Percentiles rank a stretch among this genome's conserved stretches.
These are phyloP conservation scores for Sporothrix pseudoabietina DNA, from an alignment of 2,329 filamentous ascomycete genomes.

Conservation along the genomic window DNA sequence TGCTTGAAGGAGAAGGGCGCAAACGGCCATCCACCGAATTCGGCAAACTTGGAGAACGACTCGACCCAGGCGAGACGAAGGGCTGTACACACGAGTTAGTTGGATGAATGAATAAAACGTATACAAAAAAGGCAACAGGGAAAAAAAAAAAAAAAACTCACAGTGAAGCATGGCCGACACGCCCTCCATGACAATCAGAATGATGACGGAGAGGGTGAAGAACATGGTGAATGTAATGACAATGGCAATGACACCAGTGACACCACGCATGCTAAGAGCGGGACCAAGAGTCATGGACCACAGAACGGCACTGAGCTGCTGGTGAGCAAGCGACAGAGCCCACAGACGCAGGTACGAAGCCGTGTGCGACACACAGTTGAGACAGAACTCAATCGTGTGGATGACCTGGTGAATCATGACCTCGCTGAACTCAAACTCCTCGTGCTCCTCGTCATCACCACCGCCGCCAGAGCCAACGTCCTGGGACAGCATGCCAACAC, in stretches of 20 bases:
- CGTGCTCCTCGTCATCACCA: slow-evolving; percentile 67
- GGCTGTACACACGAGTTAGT: slow-evolving; percentile 32
- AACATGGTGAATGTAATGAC: slow-evolving; percentile 83
- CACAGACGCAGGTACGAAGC: slow-evolving; percentile 98
- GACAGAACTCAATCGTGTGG: slow-evolving; percentile 98
- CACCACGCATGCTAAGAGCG: slow-evolving; percentile 68
- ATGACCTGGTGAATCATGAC: slow-evolving; percentile 99
- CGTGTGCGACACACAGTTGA: slow-evolving; percentile 98
- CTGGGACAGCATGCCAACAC: slow-evolving; percentile 84
- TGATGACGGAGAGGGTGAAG: slow-evolving; percentile 72
- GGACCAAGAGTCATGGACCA: slow-evolving; percentile 93
- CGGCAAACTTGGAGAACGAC: slow-evolving; percentile 96
- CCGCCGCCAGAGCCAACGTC: slow-evolving; percentile 59
- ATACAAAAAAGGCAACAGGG: too few relatives aligned
- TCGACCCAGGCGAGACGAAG: slow-evolving; percentile 94
- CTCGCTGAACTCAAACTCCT: slow-evolving; percentile 96
- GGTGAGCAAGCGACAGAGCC: slow-evolving; percentile 95
- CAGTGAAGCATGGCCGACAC: slow-evolving; percentile 91
- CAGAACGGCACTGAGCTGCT: slow-evolving; percentile 91
- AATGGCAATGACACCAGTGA: slow-evolving; percentile 74
- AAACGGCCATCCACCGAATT: slow-evolving; percentile 86
- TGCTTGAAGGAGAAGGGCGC: slow-evolving; percentile 85
- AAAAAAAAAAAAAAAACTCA: slow-evolving; percentile 31
- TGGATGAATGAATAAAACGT: not conserved
- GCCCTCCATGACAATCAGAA: slow-evolving; percentile 93